Evolutionary conservation across 345 rosid genomes (phyloP), one percentile per base, ranked within the genome.

Genomic region (Nasturtium officinale): DNA sequence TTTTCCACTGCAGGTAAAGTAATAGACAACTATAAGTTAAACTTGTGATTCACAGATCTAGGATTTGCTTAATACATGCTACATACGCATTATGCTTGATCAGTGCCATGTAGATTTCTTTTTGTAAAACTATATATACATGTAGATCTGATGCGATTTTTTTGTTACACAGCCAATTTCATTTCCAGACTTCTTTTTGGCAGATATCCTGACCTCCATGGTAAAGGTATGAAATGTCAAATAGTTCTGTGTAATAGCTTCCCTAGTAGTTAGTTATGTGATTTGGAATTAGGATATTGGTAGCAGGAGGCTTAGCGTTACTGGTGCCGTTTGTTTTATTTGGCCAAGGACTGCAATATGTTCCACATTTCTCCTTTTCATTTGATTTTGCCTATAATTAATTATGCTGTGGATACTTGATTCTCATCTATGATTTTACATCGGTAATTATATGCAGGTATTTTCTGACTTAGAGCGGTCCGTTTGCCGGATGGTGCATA

Each of bases 401-500:
- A 33, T 50, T 54, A 12, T 42, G 15, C 56, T 56, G 38, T 46
- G 40, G 37, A 20, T 53, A 46, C 37, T 37, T 69, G 42, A 43
- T 57, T 52, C 32, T 46, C 59, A 59, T 59, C 54, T 30, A 52
- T 56, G 37, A 59, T 75, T n/a, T n/a, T 64, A 51, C 38, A 38
- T 43, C 15, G 67, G 66, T 65, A 63, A 37, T 61, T 60, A n/a
- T 64, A 53, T 88, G 83, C 89, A 95, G 99, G 99, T 91, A 7
- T 83, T 95, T 84, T 91, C 98, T 46, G 98, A 95, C 86, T 82
- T 95, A 83, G 98, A 95, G 80, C 91, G 96, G 50, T 95, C 99
- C 15, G 96, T 75, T 7, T 95, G 99, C 81, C 89, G 98, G 76
- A 95, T 95, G 96, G 85, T 95, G 67, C 93, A 95, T 73, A 84